A percentile compares a stretch with the other conserved stretches of the same genome.
phyloP scores from a whole-genome alignment of 78 protist genomes.

The Pelomyxa schiedti region DNA sequence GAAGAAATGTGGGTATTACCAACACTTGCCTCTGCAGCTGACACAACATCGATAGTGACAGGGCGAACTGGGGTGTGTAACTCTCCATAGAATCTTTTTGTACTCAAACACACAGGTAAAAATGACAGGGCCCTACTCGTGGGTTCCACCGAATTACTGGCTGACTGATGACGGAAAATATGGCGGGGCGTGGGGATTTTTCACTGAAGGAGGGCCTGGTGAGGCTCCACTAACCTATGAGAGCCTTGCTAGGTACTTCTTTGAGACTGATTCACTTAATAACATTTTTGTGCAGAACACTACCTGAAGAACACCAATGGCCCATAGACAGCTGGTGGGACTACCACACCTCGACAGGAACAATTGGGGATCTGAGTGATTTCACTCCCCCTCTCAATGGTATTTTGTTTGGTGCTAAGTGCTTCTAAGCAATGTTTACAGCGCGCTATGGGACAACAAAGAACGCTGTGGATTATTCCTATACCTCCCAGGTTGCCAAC shows the following conservation, averaged over 20 bases:
- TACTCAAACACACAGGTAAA: too few species aligned
- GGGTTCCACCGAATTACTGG: too few species aligned
- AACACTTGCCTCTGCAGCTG: conserved; percentile 1
- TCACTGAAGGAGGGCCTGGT: conserved; percentile 1
- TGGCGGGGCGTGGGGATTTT: not conserved
- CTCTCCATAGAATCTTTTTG: too few species aligned
- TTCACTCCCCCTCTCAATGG: not conserved
- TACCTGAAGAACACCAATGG: too few species aligned
- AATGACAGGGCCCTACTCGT: not conserved
- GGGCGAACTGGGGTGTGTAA: not conserved
- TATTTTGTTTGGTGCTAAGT: not conserved
- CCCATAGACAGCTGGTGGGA: not conserved
- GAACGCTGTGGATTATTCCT: too few species aligned
- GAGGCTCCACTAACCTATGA: not conserved
- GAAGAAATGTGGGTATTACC: not conserved
- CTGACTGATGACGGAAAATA: not conserved
- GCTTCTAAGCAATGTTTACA: too few species aligned
- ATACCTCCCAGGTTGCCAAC: not conserved
- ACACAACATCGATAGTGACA: not conserved
- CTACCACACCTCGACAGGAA: not conserved
- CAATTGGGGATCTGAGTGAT: not conserved
- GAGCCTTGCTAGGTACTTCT: not conserved
- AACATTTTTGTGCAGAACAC: too few species aligned
- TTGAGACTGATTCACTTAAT: too few species aligned
- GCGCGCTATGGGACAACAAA: too few species aligned